A percentile compares a stretch with the other conserved stretches of the same genome.
phyloP scores from a whole-genome alignment of 345 rosid genomes.

The Aquilaria malaccensis region DNA sequence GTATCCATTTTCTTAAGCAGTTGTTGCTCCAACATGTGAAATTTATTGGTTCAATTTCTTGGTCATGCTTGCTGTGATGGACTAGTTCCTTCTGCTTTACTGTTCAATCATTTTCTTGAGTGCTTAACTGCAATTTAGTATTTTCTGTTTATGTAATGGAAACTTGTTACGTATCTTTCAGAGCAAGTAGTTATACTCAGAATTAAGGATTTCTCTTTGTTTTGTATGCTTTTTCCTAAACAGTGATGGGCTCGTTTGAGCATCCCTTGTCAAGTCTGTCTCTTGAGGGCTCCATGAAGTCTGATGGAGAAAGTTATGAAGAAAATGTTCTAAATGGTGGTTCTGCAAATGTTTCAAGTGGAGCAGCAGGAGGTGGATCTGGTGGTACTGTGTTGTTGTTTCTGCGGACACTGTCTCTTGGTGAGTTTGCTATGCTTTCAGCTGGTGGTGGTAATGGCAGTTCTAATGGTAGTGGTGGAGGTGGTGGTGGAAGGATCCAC shows the following conservation, averaged over 20 bases:
- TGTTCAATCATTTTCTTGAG: too few relatives aligned
- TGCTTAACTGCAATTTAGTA: too few relatives aligned
- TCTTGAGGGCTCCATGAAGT: constrained; percentile 62
- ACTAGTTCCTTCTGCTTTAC: too few relatives aligned
- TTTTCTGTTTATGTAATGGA: too few relatives aligned
- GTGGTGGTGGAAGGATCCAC: constrained; percentile 99
- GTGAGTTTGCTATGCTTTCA: constrained; percentile 67
- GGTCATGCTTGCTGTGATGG: too few relatives aligned
- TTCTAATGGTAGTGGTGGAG: constrained; percentile 81
- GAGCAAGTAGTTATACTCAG: too few relatives aligned
- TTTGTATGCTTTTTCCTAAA: constrained; percentile 18
- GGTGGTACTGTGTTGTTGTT: constrained; percentile 91
- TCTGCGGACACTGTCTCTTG: constrained; percentile 51
- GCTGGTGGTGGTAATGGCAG: constrained; percentile 87
- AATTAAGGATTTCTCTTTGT: not conserved
- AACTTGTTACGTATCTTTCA: too few relatives aligned
- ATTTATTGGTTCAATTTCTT: too few relatives aligned
- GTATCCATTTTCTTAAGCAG: too few relatives aligned
- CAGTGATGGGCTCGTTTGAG: constrained; percentile 95
- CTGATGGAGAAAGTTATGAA: constrained; percentile 80
- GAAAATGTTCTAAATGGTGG: constrained; percentile 22
- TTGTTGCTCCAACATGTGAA: too few relatives aligned
- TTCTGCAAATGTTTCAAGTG: constrained; percentile 16
- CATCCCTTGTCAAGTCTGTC: constrained; percentile 86
- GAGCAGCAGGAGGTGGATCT: constrained; percentile 92